Conservation (phyloP, 1,284 basidiomycete genomes). For the Rhodotorula sp. region DNA sequence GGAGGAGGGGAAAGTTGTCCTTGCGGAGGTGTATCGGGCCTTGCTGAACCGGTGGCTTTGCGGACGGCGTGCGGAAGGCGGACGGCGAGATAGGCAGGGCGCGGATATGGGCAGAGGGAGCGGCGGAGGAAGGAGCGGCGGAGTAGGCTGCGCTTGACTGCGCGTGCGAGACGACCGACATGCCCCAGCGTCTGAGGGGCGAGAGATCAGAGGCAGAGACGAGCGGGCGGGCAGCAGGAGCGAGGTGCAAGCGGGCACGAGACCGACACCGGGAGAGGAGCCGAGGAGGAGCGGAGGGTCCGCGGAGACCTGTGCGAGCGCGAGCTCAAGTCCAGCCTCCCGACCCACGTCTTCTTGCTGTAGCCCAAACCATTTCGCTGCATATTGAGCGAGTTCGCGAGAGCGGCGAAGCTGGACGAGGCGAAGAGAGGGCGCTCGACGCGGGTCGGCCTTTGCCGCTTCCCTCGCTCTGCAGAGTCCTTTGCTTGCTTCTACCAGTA, state of each 20-base stretch:
- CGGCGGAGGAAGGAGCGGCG: background rate
- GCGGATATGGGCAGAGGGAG: too few relatives aligned
- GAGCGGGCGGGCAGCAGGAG: background rate
- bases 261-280: background rate
- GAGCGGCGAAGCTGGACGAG: too few relatives aligned
- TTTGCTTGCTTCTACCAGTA: too few relatives aligned
- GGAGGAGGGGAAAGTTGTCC: conserved; percentile 11
- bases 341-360: background rate
- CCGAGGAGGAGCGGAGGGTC: background rate
- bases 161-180: background rate
- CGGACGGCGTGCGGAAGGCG: background rate
- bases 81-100: too few relatives aligned
- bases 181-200: background rate
- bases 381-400: too few relatives aligned
- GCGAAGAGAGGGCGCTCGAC: too few relatives aligned
- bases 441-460: too few relatives aligned
- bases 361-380: too few relatives aligned
- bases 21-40: background rate
- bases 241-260: background rate
- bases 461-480: too few relatives aligned
- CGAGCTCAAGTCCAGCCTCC: background rate
- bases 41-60: background rate
- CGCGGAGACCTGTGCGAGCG: background rate
- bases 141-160: background rate
- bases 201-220: background rate